These are phyloP conservation scores for Epichloe scottii DNA, from an alignment of 2,329 filamentous ascomycete genomes.

Conservation along the genomic window DNA sequence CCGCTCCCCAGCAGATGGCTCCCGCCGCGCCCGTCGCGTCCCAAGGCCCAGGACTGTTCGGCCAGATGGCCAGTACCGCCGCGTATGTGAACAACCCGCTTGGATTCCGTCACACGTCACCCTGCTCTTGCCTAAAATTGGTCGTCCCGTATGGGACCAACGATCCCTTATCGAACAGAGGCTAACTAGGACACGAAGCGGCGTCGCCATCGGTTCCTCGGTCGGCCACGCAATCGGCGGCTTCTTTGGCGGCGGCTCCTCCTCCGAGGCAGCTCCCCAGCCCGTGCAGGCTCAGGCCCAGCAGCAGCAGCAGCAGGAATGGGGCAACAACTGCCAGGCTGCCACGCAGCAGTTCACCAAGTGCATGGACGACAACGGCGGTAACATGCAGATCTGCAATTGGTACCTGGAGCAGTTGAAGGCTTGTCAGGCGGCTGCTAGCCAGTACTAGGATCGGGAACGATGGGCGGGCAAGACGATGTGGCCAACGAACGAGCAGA, in stretches of 20 bases:
- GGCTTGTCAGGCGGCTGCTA: constrained; percentile 69
- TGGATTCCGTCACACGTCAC: neutral
- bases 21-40: constrained; percentile 31
- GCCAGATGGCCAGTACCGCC: constrained; percentile 94
- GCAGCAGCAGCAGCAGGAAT: constrained; percentile 41
- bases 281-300: constrained; percentile 37
- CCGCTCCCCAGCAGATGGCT: constrained; percentile 36
- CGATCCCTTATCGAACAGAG: neutral
- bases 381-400: constrained; percentile 89
- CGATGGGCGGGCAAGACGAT: neutral
- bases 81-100: constrained; percentile 55
- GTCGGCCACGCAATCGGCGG: constrained; percentile 92
- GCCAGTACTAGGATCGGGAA: constrained; percentile 46
- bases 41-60: constrained; percentile 75
- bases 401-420: constrained; percentile 98
- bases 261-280: constrained; percentile 37
- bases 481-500: neutral
- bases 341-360: constrained; percentile 79
- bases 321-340: constrained; percentile 56
- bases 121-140: too few species aligned
- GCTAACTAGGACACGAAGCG: constrained; percentile 38
- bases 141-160: too few species aligned
- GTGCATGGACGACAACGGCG: constrained; percentile 92
- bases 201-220: constrained; percentile 90
- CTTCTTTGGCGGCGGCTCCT: constrained; percentile 65